phyloP scores from a whole-genome alignment of 106 monocot genomes.

The Dendrobium catenatum region DNA sequence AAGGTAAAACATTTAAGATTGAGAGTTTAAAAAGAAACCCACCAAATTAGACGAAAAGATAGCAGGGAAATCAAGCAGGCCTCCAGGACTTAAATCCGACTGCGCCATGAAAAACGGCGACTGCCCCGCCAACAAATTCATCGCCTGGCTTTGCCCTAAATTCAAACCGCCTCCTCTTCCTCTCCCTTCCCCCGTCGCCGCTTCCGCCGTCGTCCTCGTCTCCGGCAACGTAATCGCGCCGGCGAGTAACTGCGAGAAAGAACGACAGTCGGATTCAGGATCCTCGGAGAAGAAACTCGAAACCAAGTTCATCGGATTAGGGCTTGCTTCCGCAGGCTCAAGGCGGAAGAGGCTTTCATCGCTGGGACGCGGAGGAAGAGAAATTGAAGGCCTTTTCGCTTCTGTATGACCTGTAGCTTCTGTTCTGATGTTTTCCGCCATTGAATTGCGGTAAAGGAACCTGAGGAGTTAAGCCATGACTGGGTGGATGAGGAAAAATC shows the following conservation, averaged over 20 bases:
- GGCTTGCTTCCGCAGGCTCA: slow-evolving; percentile 18
- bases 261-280: slow-evolving; percentile 21
- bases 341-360: slow-evolving; percentile 26
- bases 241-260: slow-evolving; percentile 47
- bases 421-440: not conserved
- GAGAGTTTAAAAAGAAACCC: not conserved
- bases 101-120: slow-evolving; percentile 24
- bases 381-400: slow-evolving; percentile 11
- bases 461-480: not conserved
- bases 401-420: not conserved
- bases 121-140: slow-evolving; percentile 4
- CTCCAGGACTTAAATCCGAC: slow-evolving; percentile 22
- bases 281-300: slow-evolving; percentile 37
- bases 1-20: not conserved
- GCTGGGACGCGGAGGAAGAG: slow-evolving; percentile 22
- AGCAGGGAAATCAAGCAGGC: slow-evolving; percentile 27
- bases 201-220: not conserved
- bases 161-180: slow-evolving; percentile 9
- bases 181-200: not conserved
- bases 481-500: not conserved
- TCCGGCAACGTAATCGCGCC: slow-evolving; percentile 31
- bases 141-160: slow-evolving; percentile 7
- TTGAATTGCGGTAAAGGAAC: not conserved
- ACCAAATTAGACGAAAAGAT: slow-evolving; percentile 16
- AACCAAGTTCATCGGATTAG: slow-evolving; percentile 32